Evolutionary conservation across 345 rosid genomes (phyloP), one percentile per base, ranked within the genome.

Genomic region (Rubroshorea leprosula): DNA sequence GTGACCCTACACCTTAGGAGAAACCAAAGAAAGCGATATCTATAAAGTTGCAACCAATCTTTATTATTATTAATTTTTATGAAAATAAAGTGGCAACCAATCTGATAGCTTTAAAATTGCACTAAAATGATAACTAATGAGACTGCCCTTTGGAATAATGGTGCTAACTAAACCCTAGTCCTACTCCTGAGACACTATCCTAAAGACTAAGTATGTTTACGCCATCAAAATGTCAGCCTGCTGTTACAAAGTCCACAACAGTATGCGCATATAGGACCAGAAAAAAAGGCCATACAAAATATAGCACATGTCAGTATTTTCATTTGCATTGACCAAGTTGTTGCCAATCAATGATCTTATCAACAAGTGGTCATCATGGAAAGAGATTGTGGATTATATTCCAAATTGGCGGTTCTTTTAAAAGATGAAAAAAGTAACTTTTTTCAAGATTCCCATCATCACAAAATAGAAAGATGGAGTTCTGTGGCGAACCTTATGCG

Each of bases 401-500:
- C 95, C 66, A 54, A 70, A 68, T 68, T 61, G 74, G 79, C 76
- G 94, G 83, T 70, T 70, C 73, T 65, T 72, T 74, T 59, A 56
- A 65, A 65, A 65, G 61, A 39, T 50, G 50, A 60, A 67, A 69
- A 49, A 43, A 67, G 18, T 17, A 35, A 62, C 50, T 56, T 60
- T 66, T 76, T 59, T 60, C 50, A 63, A 75, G 81, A 77, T 82
- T 86, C 81, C 81, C 72, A 86, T 86, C 74, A 80, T 76, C 68
- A 70, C 80, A 75, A 70, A 61, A 81, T 74, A 55, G 92, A 75
- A 77, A 76, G 62, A 56, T 53, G 68, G 51, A 65, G 74, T 75
- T 86, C 70, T 83, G 88, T 82, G 95, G 95, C 88, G 82, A 86
- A 80, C 83, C 85, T 81, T 68, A 77, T 74, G 82, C 76, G 72